phyloP scores from a whole-genome alignment of 805 yeast genomes.

The Candida sanyiensis region DNA sequence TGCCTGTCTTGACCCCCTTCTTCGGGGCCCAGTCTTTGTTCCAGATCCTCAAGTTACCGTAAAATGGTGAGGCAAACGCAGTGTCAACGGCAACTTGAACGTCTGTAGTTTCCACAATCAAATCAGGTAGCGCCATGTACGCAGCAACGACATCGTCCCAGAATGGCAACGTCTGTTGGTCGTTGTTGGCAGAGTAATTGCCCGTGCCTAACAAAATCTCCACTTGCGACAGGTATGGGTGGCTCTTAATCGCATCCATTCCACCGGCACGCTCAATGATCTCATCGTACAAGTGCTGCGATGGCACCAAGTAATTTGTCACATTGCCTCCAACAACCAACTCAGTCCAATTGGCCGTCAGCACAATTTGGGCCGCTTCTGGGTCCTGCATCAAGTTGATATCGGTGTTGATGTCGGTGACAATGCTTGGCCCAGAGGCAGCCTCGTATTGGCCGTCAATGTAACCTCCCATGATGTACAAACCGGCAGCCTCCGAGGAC shows the following conservation, averaged over 20 bases:
- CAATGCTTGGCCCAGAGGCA: conserved; percentile 28
- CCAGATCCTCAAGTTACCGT: conserved; percentile 36
- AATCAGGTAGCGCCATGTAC: conserved; percentile 33
- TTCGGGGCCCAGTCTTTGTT: conserved; percentile 34
- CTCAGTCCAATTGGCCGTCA: conserved; percentile 36
- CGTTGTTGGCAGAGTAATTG: conserved; percentile 28
- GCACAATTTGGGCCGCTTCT: conserved; percentile 40
- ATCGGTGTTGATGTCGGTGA: conserved; percentile 37
- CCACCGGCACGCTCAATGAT: conserved; percentile 34
- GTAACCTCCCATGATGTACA: conserved; percentile 41
- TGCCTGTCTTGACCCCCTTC: conserved; percentile 29
- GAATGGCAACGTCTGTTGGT: conserved; percentile 35
- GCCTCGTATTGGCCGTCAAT: conserved; percentile 36
- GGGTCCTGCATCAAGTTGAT: conserved; percentile 41
- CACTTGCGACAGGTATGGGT: conserved; percentile 28
- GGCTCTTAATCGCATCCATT: conserved; percentile 24
- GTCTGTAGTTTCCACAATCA: conserved; percentile 28
- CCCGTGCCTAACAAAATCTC: conserved; percentile 31
- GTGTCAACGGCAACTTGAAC: conserved; percentile 35
- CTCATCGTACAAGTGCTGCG: conserved; percentile 32
- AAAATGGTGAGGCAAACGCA: conserved; percentile 36
- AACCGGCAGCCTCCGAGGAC: conserved; percentile 34
- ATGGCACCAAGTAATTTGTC: conserved; percentile 35
- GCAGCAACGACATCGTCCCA: conserved; percentile 40
- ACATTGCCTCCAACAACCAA: conserved; percentile 37